Percentiles rank a stretch among this genome's conserved stretches.
These are phyloP conservation scores for Nemania abortiva DNA, from an alignment of 2,329 filamentous ascomycete genomes.

Conservation along the genomic window DNA sequence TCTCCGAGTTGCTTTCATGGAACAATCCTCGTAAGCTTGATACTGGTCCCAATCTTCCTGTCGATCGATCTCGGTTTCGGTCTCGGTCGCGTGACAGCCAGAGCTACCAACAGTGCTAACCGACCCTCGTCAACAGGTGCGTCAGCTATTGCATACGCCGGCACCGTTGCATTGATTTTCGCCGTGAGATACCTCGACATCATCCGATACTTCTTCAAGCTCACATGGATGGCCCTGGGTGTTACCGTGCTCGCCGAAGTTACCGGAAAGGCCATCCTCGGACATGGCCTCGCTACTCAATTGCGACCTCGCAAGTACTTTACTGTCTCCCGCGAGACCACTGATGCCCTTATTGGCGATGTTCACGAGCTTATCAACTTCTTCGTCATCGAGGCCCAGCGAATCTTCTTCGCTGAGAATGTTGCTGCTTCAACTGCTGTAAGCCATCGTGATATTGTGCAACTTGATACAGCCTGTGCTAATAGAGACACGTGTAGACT, in stretches of 20 bases:
- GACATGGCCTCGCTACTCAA: constrained; percentile 73
- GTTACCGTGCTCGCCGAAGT: constrained; percentile 72
- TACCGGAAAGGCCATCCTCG: constrained; percentile 70
- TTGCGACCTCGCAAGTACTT: constrained; percentile 76
- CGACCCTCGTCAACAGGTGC: constrained; percentile 60
- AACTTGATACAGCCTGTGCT: constrained; percentile 9
- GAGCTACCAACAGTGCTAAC: constrained; percentile 42
- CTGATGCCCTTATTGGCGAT: constrained; percentile 72
- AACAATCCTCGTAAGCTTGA: constrained; percentile 71
- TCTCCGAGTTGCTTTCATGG: constrained; percentile 77
- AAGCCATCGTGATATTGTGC: constrained; percentile 51
- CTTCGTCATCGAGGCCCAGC: constrained; percentile 76
- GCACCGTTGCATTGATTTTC: constrained; percentile 70
- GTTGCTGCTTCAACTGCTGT: constrained; percentile 70
- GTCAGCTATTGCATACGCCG: constrained; percentile 72
- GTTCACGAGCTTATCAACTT: constrained; percentile 78
- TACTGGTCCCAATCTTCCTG: constrained; percentile 16
- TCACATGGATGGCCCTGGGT: constrained; percentile 72
- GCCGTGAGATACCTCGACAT: constrained; percentile 74
- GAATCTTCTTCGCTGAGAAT: constrained; percentile 77
- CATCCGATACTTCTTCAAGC: constrained; percentile 73
- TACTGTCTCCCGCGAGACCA: constrained; percentile 71
- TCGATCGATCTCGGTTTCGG: no score
- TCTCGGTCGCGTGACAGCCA: constrained; percentile 8
- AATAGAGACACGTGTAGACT: constrained; percentile 57